A percentile compares a stretch with the other conserved stretches of the same genome.
Evolutionary conservation across 257 asterid genomes (phyloP).

Genomic region (Solanum pennellii): DNA sequence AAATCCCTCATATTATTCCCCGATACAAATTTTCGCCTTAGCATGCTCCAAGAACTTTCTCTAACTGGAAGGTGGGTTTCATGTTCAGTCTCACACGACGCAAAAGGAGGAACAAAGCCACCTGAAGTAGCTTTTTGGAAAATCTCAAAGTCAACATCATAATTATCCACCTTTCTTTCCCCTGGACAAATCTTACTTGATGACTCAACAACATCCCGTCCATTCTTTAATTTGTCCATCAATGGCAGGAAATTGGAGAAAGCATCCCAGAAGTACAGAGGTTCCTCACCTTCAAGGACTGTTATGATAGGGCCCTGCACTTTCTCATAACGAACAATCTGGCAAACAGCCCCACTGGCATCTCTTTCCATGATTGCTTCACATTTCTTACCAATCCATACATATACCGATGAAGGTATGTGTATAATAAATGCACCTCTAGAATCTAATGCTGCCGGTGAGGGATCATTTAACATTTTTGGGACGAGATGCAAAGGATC

Average conservation of each 20-base stretch:
- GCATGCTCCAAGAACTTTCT: constrained; percentile 33
- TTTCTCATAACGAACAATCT: constrained; percentile 43
- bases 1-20: constrained; percentile 33
- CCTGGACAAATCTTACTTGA: constrained; percentile 11
- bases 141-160: constrained; percentile 30
- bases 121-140: constrained; percentile 33
- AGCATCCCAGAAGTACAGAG: constrained; percentile 35
- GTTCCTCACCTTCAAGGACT: constrained; percentile 31
- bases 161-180: constrained; percentile 19
- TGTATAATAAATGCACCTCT: constrained; percentile 41
- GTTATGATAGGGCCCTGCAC: constrained; percentile 28
- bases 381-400: constrained; percentile 39
- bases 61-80: constrained; percentile 31
- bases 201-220: constrained; percentile 9
- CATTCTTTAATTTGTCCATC: constrained; percentile 21
- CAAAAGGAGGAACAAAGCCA: constrained; percentile 36
- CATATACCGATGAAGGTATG: constrained; percentile 30
- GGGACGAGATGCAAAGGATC: constrained; percentile 48
- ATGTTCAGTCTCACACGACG: constrained; percentile 27
- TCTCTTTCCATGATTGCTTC: constrained; percentile 34
- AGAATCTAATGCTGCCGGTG: constrained; percentile 34
- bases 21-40: constrained; percentile 25
- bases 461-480: constrained; percentile 36
- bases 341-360: constrained; percentile 42
- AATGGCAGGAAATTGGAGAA: constrained; percentile 32